Percentiles rank a stretch among this genome's conserved stretches.
These are phyloP conservation scores for Candida sojae DNA, from an alignment of 1,139 yeast genomes.

Conservation along the genomic window DNA sequence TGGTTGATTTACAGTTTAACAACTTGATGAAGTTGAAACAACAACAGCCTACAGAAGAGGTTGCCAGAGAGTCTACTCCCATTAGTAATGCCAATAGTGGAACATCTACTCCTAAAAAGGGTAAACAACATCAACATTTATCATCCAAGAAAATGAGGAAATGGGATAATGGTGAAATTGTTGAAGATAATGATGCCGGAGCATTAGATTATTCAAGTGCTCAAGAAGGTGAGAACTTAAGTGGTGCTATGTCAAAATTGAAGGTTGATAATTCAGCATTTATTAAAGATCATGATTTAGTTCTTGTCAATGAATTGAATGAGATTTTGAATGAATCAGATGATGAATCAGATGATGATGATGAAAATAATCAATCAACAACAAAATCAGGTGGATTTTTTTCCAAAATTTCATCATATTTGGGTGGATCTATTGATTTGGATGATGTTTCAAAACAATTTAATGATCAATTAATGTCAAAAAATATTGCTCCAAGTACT, in stretches of 20 bases:
- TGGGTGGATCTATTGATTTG: conserved; percentile 39
- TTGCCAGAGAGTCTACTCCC: conserved; percentile 9
- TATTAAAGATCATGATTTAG: conserved; percentile 40
- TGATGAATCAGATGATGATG: conserved; percentile 17
- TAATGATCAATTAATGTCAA: conserved; percentile 43
- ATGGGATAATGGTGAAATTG: conserved; percentile 46
- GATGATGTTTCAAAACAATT: conserved; percentile 45
- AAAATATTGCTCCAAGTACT: conserved; percentile 46
- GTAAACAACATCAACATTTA: conserved; percentile 5
- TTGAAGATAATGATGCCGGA: conserved; percentile 23
- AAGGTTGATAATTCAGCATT: conserved; percentile 36
- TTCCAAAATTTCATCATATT: conserved; percentile 37
- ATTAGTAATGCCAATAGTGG: conserved; percentile 14
- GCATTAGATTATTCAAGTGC: conserved; percentile 38
- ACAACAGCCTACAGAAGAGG: background rate
- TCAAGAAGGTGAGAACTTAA: conserved; percentile 21
- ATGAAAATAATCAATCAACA: conserved; percentile 7
- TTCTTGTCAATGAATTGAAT: conserved; percentile 44
- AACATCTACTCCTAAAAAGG: conserved; percentile 19
- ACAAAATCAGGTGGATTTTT: conserved; percentile 28
- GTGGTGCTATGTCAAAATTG: conserved; percentile 44
- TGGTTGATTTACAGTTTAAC: conserved; percentile 43
- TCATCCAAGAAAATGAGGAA: conserved; percentile 43
- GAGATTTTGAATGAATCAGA: conserved; percentile 41
- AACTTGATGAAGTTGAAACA: conserved; percentile 36